Conservation (phyloP, 73 alveolate genomes). For the Breviolum minutum region DNA sequence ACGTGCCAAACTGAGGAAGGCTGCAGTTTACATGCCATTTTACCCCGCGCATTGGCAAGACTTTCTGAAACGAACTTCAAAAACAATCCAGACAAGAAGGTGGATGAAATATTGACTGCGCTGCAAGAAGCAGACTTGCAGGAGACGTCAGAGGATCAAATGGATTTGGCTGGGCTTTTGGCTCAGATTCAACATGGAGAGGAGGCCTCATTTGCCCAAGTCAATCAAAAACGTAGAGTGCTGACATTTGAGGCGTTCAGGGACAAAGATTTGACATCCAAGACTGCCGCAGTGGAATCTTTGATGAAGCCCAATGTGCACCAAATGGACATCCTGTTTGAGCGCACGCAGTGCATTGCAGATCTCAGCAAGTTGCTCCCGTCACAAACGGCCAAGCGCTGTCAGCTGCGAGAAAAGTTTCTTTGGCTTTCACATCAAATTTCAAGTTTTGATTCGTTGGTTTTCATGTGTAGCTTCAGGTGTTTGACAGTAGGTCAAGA, state of each 20-base stretch:
- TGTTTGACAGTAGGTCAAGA: too few relatives aligned
- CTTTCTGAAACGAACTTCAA: not conserved
- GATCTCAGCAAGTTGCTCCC: not conserved
- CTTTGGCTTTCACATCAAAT: too few relatives aligned
- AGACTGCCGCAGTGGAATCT: not conserved
- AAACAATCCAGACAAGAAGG: not conserved
- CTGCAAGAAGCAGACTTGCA: not conserved
- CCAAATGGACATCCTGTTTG: not conserved
- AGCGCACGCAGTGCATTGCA: not conserved
- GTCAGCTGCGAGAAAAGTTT: not conserved
- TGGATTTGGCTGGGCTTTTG: not conserved
- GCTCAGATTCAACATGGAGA: not conserved
- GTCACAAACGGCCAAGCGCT: not conserved
- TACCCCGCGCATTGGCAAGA: not conserved
- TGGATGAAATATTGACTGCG: not conserved
- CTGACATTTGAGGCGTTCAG: not conserved
- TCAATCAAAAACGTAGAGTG: not conserved
- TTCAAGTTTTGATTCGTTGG: too few relatives aligned
- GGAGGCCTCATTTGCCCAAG: not conserved
- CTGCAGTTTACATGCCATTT: not conserved
- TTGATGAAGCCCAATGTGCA: not conserved
- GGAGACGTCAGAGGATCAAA: not conserved
- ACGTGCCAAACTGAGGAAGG: not conserved
- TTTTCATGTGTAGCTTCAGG: too few relatives aligned
- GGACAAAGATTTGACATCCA: too few relatives aligned